phyloP scores from a whole-genome alignment of 257 asterid species.

The Marsdenia floribunda region DNA sequence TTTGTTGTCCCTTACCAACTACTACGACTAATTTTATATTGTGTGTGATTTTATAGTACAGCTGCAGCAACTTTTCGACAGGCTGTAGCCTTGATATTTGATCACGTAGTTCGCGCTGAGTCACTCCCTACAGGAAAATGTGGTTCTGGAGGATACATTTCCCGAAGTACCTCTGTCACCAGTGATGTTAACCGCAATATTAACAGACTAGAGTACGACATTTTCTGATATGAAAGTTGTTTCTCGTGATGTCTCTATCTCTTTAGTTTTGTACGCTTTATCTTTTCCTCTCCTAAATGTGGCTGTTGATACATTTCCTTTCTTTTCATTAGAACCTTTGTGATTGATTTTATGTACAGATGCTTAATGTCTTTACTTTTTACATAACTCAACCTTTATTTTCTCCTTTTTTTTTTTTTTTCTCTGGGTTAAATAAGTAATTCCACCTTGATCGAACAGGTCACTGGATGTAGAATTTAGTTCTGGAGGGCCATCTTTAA shows the following conservation, averaged over 20 bases:
- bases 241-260: not conserved
- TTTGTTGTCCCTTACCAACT: conserved; percentile 10
- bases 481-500: conserved; percentile 57
- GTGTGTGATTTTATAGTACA: conserved; percentile 55
- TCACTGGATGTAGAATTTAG: conserved; percentile 64
- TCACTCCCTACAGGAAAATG: conserved; percentile 79
- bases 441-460: conserved; percentile 42
- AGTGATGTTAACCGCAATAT: conserved; percentile 88
- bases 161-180: conserved; percentile 85
- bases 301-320: not conserved
- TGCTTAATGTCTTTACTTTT: not conserved
- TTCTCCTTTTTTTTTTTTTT: not conserved
- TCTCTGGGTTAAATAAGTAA: not conserved
- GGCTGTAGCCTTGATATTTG: conserved; percentile 96
- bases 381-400: not conserved
- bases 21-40: not conserved
- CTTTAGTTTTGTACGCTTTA: not conserved
- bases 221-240: not conserved
- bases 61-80: conserved; percentile 99
- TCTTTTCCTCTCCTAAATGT: not conserved
- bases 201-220: conserved; percentile 75
- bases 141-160: conserved; percentile 77
- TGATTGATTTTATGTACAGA: not conserved
- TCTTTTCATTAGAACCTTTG: not conserved
- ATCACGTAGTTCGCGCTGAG: conserved; percentile 72